These are phyloP conservation scores for Kwoniella sp. DNA, from an alignment of 768 basidiomycete genomes.

Conservation along the genomic window DNA sequence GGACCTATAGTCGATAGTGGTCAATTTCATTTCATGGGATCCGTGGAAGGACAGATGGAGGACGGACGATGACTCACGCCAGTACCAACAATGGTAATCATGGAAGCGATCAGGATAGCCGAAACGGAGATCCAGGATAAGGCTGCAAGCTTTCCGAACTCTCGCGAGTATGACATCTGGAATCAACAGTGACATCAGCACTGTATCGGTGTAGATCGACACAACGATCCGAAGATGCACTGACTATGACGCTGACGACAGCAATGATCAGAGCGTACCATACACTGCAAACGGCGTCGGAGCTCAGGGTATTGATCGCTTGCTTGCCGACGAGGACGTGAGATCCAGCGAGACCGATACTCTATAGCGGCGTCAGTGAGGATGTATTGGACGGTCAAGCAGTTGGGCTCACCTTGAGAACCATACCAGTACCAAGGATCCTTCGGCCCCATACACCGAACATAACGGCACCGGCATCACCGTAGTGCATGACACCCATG, in stretches of 20 bases:
- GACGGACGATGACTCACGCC: slow-evolving; percentile 16
- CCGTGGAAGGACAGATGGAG: neutral
- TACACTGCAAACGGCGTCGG: slow-evolving; percentile 38
- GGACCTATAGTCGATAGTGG: slow-evolving; percentile 14
- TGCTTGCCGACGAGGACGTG: slow-evolving; percentile 39
- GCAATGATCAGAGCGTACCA: slow-evolving; percentile 32
- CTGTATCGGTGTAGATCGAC: neutral
- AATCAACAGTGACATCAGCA: neutral
- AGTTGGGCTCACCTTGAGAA: slow-evolving; percentile 28
- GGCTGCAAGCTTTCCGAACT: slow-evolving; percentile 30
- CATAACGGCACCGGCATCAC: slow-evolving; percentile 37
- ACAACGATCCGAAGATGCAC: slow-evolving; percentile 1
- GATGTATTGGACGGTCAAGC: neutral
- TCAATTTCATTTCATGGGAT: neutral
- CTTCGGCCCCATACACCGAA: slow-evolving; percentile 34
- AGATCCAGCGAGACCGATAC: slow-evolving; percentile 35
- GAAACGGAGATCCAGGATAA: slow-evolving; percentile 31
- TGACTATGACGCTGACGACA: slow-evolving; percentile 31
- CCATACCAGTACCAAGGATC: slow-evolving; percentile 32
- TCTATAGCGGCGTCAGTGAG: slow-evolving; percentile 10
- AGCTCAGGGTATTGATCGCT: slow-evolving; percentile 26
- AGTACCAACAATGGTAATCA: slow-evolving; percentile 39
- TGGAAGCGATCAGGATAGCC: slow-evolving; percentile 34
- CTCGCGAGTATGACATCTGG: slow-evolving; percentile 36
- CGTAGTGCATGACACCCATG: slow-evolving; percentile 38